These are phyloP conservation scores for Stromatinia cepivora DNA, from an alignment of 2,329 filamentous ascomycete genomes.

Conservation along the genomic window DNA sequence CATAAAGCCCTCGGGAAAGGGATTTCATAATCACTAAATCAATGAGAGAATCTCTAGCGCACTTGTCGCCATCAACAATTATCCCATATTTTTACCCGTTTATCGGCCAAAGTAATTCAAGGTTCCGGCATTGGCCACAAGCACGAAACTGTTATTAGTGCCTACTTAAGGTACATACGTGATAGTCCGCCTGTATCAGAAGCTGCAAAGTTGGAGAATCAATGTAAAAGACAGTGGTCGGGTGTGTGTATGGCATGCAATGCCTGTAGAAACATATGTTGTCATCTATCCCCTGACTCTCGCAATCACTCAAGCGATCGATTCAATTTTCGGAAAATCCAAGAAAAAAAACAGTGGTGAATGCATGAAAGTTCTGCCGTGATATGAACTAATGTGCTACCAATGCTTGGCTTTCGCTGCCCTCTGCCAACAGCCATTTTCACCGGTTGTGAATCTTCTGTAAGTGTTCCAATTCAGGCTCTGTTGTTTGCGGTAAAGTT, in stretches of 20 bases:
- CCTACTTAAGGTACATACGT: neutral
- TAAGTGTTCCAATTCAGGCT: neutral
- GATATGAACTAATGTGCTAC: neutral
- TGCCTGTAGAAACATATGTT: constrained; percentile 21
- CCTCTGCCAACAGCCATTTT: neutral
- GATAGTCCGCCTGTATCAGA: neutral
- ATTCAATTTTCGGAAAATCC: neutral
- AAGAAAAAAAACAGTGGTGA: neutral
- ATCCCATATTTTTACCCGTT: neutral
- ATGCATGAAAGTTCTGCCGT: neutral
- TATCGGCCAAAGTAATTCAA: neutral
- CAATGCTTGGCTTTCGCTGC: neutral
- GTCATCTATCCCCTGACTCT: constrained; percentile 22
- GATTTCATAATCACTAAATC: neutral
- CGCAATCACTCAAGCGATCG: constrained; percentile 12
- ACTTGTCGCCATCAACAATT: constrained; percentile 19
- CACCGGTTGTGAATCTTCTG: neutral
- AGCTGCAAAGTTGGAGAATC: neutral
- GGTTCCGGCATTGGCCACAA: constrained; percentile 2
- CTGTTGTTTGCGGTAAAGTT: neutral
- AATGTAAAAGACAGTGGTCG: neutral
- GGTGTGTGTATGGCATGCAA: neutral
- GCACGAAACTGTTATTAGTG: constrained; percentile 15
- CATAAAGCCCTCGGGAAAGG: neutral
- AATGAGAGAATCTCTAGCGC: constrained; percentile 17